Conservation (phyloP, 1,284 basidiomycete species). For the Athelia psychrophila region DNA sequence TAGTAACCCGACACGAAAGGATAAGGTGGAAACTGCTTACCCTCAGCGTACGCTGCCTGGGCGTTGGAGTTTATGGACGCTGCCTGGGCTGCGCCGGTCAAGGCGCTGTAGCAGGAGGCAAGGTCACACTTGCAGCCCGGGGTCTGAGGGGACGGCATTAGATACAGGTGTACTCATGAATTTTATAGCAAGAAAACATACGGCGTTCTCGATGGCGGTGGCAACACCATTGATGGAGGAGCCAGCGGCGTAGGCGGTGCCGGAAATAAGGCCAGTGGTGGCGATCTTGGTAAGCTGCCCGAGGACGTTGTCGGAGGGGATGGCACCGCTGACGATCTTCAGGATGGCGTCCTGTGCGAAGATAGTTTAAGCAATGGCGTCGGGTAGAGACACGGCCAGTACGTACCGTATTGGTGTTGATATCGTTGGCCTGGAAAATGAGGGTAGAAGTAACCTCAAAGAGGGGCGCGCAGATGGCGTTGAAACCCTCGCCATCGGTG, state of each 20-base stretch:
- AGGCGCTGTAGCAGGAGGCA: no score
- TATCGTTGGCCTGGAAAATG: background rate
- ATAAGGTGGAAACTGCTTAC: no score
- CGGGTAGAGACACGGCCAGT: background rate
- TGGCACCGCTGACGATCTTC: background rate
- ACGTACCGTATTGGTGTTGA: background rate
- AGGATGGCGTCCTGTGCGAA: background rate
- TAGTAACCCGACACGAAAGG: no score
- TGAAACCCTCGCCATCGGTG: no score
- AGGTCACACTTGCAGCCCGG: background rate
- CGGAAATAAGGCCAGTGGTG: background rate
- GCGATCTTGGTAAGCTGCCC: background rate
- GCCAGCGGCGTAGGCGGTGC: background rate
- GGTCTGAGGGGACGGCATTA: background rate
- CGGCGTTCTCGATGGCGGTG: background rate
- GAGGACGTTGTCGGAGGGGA: background rate
- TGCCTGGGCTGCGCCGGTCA: no score
- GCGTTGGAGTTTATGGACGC: no score
- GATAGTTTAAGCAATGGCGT: background rate
- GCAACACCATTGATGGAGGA: background rate
- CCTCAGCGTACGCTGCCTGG: no score
- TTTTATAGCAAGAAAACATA: background rate
- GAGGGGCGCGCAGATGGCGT: background rate
- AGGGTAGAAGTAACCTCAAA: background rate
- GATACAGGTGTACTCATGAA: no score